phyloP scores from a whole-genome alignment of 1,284 basidiomycete species.

The Thelephora terrestris region DNA sequence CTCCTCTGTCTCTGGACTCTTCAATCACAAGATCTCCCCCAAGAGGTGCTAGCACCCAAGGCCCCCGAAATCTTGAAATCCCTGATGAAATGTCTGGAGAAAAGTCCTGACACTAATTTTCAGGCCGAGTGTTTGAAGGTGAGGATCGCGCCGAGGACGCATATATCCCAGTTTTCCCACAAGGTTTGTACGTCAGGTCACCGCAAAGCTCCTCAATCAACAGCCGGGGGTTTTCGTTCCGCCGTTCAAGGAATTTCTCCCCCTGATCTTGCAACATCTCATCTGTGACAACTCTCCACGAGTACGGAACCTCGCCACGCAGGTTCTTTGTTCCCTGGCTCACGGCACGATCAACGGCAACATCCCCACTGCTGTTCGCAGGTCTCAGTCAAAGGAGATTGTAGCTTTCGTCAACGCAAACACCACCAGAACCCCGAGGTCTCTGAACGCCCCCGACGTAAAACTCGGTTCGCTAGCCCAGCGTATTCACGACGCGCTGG shows the following conservation, averaged over 20 bases:
- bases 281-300: neutral
- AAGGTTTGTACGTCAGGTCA: too few relatives aligned
- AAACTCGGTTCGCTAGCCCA: slow-evolving; percentile 9
- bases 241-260: neutral
- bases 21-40: slow-evolving; percentile 35
- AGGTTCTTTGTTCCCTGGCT: neutral
- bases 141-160: neutral
- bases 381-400: slow-evolving; percentile 13
- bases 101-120: slow-evolving; percentile 2
- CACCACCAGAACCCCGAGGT: slow-evolving; percentile 9
- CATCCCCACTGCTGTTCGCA: neutral
- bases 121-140: slow-evolving; percentile 35
- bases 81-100: slow-evolving; percentile 25
- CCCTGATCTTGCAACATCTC: slow-evolving; percentile 3
- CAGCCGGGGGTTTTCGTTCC: neutral
- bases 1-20: slow-evolving; percentile 40
- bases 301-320: neutral
- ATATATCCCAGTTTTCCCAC: too few relatives aligned
- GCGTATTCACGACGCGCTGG: slow-evolving; percentile 10
- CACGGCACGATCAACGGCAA: neutral
- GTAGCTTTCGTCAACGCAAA: slow-evolving; percentile 20
- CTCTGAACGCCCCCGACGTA: neutral
- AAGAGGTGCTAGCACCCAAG: slow-evolving; percentile 23
- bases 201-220: neutral
- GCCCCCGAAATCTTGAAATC: slow-evolving; percentile 20